Base-by-base conservation (phyloP, 139 green algal species). In the Gonium pectorale region DNA sequence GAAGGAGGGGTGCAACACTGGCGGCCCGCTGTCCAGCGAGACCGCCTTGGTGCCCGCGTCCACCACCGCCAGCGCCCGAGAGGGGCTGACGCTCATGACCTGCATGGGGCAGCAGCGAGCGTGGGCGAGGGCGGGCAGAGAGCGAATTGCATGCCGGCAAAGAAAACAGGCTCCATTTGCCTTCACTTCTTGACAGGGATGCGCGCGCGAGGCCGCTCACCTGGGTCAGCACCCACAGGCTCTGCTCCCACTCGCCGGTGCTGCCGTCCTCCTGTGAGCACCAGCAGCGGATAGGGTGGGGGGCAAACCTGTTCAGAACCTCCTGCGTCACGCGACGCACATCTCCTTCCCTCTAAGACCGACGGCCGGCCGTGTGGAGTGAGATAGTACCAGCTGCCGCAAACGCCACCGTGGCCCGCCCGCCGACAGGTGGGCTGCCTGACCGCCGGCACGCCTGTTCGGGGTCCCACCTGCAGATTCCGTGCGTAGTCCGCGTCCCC, bases 41-140 rank as follows among this genome's bases (percentile, higher is more conserved):
- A 92, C 70, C 8, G 86, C 89, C 81, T 92, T 92, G 33, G 82
- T 59, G 21, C 89, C 89, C 3, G 89, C 89, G 59, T 92, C 89
- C 26, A 90, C 80, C 29, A 92, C 89, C 37, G 67, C 89, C 33
- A 79, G 51, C 19, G 26, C 33, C 5, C 81, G 77, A 5, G 51
- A 29, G 29, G 46, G 66, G 22, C 33, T 86, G 37, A 67, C 51
- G 37, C 43, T 68, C 66, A 79, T 86, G 51, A 86, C 79, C 75
- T 82, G 37, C 5, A 7, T 38, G 21, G 62, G 40, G n/a, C n/a
- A n/a, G n/a, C n/a, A n/a, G n/a, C n/a, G n/a, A n/a, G n/a, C n/a
- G n/a, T n/a, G n/a, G n/a, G n/a, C n/a, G n/a, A n/a, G n/a, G n/a
- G n/a, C n/a, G n/a, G n/a, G n/a, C n/a, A n/a, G n/a, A n/a, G n/a